These are phyloP conservation scores for Sclerotinia nivalis DNA, from an alignment of 2,329 filamentous ascomycete species.

Conservation along the genomic window DNA sequence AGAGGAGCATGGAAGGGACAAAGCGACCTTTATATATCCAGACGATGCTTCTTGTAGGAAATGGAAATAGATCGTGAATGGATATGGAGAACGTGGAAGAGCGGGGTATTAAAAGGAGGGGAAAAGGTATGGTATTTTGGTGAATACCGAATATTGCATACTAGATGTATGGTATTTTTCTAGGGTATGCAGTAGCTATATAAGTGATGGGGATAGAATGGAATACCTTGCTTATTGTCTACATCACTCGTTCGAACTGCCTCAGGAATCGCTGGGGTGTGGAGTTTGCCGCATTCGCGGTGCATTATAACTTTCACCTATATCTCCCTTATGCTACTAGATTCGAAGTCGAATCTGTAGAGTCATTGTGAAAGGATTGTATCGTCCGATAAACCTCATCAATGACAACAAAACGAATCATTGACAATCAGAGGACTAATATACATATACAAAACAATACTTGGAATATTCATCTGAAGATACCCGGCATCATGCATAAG, in stretches of 20 bases:
- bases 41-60: not conserved
- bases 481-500: not conserved
- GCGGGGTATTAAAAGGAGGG: not conserved
- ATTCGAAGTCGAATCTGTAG: not conserved
- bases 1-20: too few species aligned
- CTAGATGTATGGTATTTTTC: accelerated
- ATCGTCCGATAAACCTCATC: accelerated
- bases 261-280: not conserved
- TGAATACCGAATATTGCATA: not conserved
- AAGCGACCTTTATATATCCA: not conserved
- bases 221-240: not conserved
- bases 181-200: too few species aligned
- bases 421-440: not conserved
- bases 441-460: not conserved
- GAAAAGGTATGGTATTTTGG: not conserved
- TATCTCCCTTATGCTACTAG: accelerated
- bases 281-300: not conserved
- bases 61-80: too few species aligned
- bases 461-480: not conserved
- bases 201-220: not conserved
- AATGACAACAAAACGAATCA: not conserved
- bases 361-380: too few species aligned
- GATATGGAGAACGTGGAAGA: not conserved
- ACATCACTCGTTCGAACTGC: not conserved
- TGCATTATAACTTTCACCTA: accelerated